Evolutionary conservation across 2,329 filamentous ascomycete species (phyloP).

Genomic region (Curvularia hawaiiensis): DNA sequence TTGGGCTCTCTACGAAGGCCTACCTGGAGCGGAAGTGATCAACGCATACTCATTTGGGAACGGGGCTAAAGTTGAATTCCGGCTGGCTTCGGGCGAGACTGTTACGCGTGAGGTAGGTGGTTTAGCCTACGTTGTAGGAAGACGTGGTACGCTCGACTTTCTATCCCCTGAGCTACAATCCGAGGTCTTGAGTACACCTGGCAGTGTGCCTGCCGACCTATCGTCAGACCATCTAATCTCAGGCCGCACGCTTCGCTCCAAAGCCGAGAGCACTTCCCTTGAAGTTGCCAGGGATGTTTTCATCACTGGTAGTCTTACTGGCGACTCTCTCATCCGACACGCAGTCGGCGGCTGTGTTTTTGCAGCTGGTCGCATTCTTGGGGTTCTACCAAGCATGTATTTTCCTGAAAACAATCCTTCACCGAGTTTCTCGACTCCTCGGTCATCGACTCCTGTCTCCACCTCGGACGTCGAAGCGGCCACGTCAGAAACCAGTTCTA

Average conservation of each 20-base stretch:
- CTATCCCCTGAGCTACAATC: conserved; percentile 53
- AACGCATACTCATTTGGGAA: conserved; percentile 34
- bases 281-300: conserved; percentile 61
- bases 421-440: conserved; percentile 23
- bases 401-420: conserved; percentile 18
- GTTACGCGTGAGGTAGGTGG: conserved; percentile 55
- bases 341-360: conserved; percentile 64
- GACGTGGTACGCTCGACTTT: conserved; percentile 61
- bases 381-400: conserved; percentile 30
- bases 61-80: conserved; percentile 50
- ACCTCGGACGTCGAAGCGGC: conserved; percentile 22
- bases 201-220: background rate
- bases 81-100: conserved; percentile 49
- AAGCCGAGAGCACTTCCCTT: conserved; percentile 54
- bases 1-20: conserved; percentile 61
- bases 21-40: conserved; percentile 59
- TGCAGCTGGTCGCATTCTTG: conserved; percentile 57
- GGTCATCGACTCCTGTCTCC: conserved; percentile 29
- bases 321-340: conserved; percentile 65
- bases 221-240: conserved; percentile 49
- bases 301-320: conserved; percentile 63
- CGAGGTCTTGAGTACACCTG: conserved; percentile 51
- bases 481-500: conserved; percentile 8
- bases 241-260: conserved; percentile 59
- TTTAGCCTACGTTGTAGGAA: conserved; percentile 61